Percentiles rank a stretch among this genome's conserved stretches.
phyloP scores from a whole-genome alignment of 2,329 filamentous ascomycete genomes.

The Periconia macrospinosa region DNA sequence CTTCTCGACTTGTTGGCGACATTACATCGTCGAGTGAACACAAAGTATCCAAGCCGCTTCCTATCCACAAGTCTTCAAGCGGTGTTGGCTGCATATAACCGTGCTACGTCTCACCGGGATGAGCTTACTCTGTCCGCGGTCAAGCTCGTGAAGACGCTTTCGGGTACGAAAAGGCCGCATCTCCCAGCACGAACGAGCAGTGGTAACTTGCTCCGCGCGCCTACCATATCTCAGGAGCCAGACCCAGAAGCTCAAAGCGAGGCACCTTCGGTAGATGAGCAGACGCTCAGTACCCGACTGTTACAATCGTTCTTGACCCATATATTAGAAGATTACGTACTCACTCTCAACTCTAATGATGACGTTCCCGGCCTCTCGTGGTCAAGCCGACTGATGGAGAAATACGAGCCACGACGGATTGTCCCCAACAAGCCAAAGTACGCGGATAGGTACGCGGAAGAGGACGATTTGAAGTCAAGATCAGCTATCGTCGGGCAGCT shows the following conservation, averaged over 20 bases:
- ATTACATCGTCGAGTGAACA: conserved; percentile 73
- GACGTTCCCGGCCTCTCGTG: conserved; percentile 55
- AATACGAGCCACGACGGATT: conserved; percentile 64
- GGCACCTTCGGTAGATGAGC: conserved; percentile 55
- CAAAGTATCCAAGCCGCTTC: conserved; percentile 77
- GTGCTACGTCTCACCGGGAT: conserved; percentile 57
- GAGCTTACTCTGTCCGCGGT: conserved; percentile 72
- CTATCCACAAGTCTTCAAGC: conserved; percentile 75
- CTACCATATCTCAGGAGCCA: conserved; percentile 44
- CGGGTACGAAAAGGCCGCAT: conserved; percentile 67
- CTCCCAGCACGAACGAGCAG: conserved; percentile 59
- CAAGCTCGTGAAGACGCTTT: conserved; percentile 70
- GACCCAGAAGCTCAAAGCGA: conserved; percentile 60
- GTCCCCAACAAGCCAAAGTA: conserved; percentile 65
- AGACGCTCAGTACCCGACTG: conserved; percentile 63
- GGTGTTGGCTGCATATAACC: conserved; percentile 67
- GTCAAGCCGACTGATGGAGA: conserved; percentile 66
- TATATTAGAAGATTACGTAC: conserved; percentile 73
- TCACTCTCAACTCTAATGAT: conserved; percentile 48
- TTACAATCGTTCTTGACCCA: conserved; percentile 79
- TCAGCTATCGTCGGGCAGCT: conserved; percentile 73
- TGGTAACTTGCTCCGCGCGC: conserved; percentile 44
- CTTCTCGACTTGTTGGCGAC: conserved; percentile 73
- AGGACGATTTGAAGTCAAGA: conserved; percentile 62
- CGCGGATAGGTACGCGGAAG: conserved; percentile 65